Percentiles rank a stretch among this genome's conserved stretches.
Conservation (phyloP, 2,329 filamentous ascomycete genomes). For the Phialophora chinensis region DNA sequence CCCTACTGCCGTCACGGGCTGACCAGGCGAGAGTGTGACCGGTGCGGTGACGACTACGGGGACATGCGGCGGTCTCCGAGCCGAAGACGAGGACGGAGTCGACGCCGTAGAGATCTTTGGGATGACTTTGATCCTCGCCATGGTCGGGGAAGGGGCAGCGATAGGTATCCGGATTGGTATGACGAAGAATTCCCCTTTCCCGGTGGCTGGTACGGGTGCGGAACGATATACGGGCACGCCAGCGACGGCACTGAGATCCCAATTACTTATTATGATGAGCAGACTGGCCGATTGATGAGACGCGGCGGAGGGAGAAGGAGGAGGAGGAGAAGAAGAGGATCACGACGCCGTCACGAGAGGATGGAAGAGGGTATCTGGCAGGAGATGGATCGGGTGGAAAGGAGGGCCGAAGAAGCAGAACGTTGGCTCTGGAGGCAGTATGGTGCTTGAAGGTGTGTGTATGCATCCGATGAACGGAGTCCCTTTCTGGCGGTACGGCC, state of each 20-base stretch:
- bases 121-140: not conserved
- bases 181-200: not conserved
- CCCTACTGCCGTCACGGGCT: conserved; percentile 1
- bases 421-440: conserved; percentile 20
- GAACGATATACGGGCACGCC: not conserved
- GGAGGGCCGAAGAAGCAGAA: conserved; percentile 9
- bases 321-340: not conserved
- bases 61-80: not conserved
- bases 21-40: not conserved
- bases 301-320: not conserved
- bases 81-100: conserved; percentile 2
- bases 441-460: conserved; percentile 3
- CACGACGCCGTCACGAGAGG: not conserved
- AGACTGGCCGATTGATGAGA: not conserved
- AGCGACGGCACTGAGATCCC: not conserved
- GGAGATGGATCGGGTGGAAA: conserved; percentile 16
- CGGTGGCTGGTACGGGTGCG: not conserved
- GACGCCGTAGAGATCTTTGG: not conserved
- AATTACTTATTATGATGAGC: not conserved
- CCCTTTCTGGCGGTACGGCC: too few relatives aligned
- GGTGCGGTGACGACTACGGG: not conserved
- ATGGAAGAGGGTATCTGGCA: not conserved
- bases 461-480: not conserved
- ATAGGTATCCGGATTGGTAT: not conserved
- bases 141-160: not conserved